phyloP scores from a whole-genome alignment of 2,329 filamentous ascomycete genomes.

The Chaetomium globosum region DNA sequence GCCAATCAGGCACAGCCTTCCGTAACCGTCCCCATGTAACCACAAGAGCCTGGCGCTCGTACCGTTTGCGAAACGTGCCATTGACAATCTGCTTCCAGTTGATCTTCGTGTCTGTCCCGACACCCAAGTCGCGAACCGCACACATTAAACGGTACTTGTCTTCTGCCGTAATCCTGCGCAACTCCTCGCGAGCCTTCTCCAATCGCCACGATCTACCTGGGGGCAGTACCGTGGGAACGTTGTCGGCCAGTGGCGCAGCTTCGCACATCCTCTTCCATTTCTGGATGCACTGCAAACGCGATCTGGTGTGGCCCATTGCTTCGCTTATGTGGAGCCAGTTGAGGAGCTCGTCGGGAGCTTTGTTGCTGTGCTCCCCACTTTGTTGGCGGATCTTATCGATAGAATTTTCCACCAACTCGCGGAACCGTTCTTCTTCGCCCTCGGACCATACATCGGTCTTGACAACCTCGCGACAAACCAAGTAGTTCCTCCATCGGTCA shows the following conservation, averaged over 20 bases:
- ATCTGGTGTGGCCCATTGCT: constrained; percentile 63
- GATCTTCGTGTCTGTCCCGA: constrained; percentile 50
- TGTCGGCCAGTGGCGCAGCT: constrained; percentile 33
- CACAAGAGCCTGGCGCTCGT: constrained; percentile 31
- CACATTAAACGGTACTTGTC: constrained; percentile 51
- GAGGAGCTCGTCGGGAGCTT: constrained; percentile 56
- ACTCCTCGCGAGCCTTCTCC: constrained; percentile 49
- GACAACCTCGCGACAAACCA: constrained; percentile 59
- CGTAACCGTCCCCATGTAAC: constrained; percentile 36
- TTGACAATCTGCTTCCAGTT: constrained; percentile 46
- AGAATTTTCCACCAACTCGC: constrained; percentile 55
- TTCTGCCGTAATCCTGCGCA: constrained; percentile 47
- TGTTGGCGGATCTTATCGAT: constrained; percentile 52
- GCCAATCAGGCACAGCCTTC: constrained; percentile 31
- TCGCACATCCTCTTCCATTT: constrained; percentile 64
- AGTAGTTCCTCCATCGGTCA: constrained; percentile 70
- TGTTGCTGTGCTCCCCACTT: constrained; percentile 41
- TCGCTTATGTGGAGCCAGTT: constrained; percentile 68
- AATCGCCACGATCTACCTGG: constrained; percentile 47
- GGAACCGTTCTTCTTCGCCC: constrained; percentile 60
- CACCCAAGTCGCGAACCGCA: constrained; percentile 49
- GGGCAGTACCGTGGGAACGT: constrained; percentile 27
- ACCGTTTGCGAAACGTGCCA: constrained; percentile 27
- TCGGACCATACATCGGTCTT: constrained; percentile 61
- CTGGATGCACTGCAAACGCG: constrained; percentile 65